A percentile compares a stretch with the other conserved stretches of the same genome.
Conservation (phyloP, 192 early-diverging fungal species). For the Dissophora ornata region DNA sequence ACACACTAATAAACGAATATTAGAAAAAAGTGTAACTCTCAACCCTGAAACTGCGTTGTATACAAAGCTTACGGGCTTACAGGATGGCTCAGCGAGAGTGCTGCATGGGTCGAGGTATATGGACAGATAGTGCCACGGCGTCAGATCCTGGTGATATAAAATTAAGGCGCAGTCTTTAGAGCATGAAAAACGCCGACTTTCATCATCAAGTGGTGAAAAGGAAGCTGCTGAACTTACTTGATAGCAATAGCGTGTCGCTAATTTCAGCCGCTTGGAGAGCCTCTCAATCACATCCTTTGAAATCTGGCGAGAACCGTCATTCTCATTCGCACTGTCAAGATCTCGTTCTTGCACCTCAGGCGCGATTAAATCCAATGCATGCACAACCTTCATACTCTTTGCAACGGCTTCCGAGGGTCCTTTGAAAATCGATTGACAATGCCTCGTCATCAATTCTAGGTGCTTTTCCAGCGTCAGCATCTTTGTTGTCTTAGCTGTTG, state of each 20-base stretch:
- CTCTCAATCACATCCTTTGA: too few relatives aligned
- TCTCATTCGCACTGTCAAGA: not conserved
- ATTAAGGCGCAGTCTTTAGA: not conserved
- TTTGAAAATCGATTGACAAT: conserved; percentile 22
- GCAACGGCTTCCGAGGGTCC: conserved; percentile 18
- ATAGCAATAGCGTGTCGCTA: conserved; percentile 34
- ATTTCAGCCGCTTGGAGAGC: not conserved
- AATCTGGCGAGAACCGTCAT: not conserved
- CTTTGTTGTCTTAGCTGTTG: too few relatives aligned
- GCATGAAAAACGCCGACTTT: too few relatives aligned
- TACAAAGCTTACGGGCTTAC: conserved; percentile 18
- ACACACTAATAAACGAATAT: not conserved
- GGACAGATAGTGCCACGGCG: conserved; percentile 22
- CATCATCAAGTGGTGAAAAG: too few relatives aligned
- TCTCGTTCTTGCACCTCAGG: not conserved
- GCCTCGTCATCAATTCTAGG: conserved; percentile 13
- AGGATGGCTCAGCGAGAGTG: not conserved
- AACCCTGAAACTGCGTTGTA: too few relatives aligned
- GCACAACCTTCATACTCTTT: conserved; percentile 14
- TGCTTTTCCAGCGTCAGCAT: conserved; percentile 12
- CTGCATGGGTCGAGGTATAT: conserved; percentile 1
- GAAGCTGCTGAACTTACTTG: too few relatives aligned
- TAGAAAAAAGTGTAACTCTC: too few relatives aligned
- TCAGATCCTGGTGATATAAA: not conserved
- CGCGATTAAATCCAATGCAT: conserved; percentile 5